A percentile compares a stretch with the other conserved stretches of the same genome.
Conservation (phyloP, 352 stramenopile species). For the Globisporangium okanoganense region DNA sequence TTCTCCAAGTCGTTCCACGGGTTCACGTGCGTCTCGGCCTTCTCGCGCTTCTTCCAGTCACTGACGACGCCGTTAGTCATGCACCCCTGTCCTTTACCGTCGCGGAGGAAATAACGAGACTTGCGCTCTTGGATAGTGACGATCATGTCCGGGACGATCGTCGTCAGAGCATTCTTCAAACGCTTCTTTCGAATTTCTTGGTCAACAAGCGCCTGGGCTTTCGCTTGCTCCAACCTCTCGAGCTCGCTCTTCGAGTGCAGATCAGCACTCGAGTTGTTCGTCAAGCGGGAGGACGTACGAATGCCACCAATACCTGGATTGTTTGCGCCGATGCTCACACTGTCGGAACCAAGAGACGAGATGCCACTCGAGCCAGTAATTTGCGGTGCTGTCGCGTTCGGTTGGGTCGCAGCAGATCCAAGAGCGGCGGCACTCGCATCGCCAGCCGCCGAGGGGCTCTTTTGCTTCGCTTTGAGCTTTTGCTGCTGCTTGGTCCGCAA, state of each 20-base stretch:
- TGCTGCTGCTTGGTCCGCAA: conserved; percentile 66
- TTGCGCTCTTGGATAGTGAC: conserved; percentile 52
- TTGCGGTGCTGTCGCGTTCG: conserved; percentile 35
- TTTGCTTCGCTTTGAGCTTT: conserved; percentile 48
- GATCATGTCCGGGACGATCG: conserved; percentile 84
- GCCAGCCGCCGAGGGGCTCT: conserved; percentile 20
- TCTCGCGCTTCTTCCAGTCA: conserved; percentile 65
- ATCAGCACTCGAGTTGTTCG: conserved; percentile 81
- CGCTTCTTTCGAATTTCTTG: conserved; percentile 82
- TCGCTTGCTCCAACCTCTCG: conserved; percentile 81
- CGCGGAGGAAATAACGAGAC: conserved; percentile 44
- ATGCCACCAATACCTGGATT: conserved; percentile 26
- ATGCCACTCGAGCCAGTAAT: conserved; percentile 29
- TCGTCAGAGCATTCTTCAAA: conserved; percentile 79
- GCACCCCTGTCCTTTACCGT: conserved; percentile 54
- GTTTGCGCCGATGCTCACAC: conserved; percentile 13
- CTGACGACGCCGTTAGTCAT: conserved; percentile 58
- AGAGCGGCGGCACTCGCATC: conserved; percentile 7
- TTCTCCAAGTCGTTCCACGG: conserved; percentile 99
- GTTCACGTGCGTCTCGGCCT: conserved; percentile 84
- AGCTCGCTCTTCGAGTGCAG: conserved; percentile 67
- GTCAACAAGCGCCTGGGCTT: conserved; percentile 65
- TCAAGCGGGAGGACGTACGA: conserved; percentile 78
- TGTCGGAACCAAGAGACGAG: conserved; percentile 12
- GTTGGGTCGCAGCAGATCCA: conserved; percentile 13